A percentile compares a stretch with the other conserved stretches of the same genome.
These are phyloP conservation scores for Sanghuangporus sanghuang DNA, from an alignment of 1,284 basidiomycete species.

Conservation along the genomic window DNA sequence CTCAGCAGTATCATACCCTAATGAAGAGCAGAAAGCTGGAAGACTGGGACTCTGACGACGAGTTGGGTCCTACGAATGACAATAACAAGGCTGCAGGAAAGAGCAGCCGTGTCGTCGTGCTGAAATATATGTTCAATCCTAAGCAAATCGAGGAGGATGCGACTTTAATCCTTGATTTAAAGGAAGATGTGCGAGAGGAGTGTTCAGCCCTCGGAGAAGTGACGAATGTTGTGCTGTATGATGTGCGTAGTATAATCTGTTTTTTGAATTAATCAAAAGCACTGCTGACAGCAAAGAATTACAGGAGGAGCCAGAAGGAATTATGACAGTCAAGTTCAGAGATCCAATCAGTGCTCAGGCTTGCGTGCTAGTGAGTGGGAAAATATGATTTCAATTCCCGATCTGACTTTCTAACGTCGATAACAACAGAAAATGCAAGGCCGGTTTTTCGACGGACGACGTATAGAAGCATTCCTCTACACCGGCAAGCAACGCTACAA, in stretches of 20 bases:
- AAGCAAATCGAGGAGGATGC: constrained; percentile 87
- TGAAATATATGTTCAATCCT: constrained; percentile 94
- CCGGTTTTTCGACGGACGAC: constrained; percentile 84
- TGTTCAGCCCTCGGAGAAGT: constrained; percentile 90
- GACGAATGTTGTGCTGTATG: constrained; percentile 94
- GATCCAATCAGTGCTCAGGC: constrained; percentile 85
- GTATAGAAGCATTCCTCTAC: constrained; percentile 78
- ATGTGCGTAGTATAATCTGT: constrained; percentile 53
- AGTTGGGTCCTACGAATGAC: constrained; percentile 66
- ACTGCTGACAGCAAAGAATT: neutral
- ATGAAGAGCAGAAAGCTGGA: constrained; percentile 57
- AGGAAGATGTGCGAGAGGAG: constrained; percentile 95
- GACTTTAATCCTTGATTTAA: constrained; percentile 84
- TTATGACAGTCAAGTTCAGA: constrained; percentile 96
- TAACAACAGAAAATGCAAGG: constrained; percentile 86
- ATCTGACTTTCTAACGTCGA: constrained; percentile 1
- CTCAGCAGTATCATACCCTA: neutral
- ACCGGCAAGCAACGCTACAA: constrained; percentile 79
- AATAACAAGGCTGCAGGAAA: constrained; percentile 41
- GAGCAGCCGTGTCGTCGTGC: constrained; percentile 78
- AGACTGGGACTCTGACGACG: constrained; percentile 85
- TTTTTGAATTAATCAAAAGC: constrained; percentile 9
- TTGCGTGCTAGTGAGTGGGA: constrained; percentile 70
- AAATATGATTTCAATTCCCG: neutral
- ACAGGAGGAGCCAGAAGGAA: constrained; percentile 88